Base-by-base conservation (phyloP, 2,329 filamentous ascomycete genomes). In the Pyricularia grisea region DNA sequence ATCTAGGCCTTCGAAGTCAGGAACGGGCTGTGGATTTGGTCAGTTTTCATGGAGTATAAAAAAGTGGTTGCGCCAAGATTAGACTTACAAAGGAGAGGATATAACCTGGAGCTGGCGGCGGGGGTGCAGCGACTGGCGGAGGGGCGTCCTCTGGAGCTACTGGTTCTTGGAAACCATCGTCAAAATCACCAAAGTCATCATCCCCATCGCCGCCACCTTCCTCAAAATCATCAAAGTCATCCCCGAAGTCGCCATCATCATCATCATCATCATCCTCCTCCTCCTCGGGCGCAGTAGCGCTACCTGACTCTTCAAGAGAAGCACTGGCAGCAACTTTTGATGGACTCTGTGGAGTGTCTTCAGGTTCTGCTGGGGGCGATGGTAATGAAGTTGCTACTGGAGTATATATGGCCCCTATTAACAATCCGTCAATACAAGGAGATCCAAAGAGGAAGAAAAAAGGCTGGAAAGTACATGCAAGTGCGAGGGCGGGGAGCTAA, bases 151-250 rank as follows among this genome's bases (percentile, higher is more conserved):
- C 76, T 70, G 79, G 78, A 65, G 75, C 70, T 70, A 78, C 75
- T 66, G 85, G 77, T 76, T 87, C 82, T 74, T 92, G 85, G 76
- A 92, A 92, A 55, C 84, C 88, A 73, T 90, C 90, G 75, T 91
- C 89, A 78, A 92, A 93, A 74, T 92, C 90, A 74, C 88, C 87
- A 79, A 90, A 89, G 30, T 81, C 82, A 65, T 81, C 82, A 9
- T 80, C 80, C 64, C 80, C 82, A 65, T 81, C 82, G 11, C 80
- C 81, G 64, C 80, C 84, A 66, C 85, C 86, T 74, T 88, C 86
- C 74, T 87, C 85, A 72, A 89, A 88, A 71, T 88, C 86, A 75
- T 89, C 86, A 78, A 87, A 85, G 71, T 88, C 86, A 73, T 88
- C 85, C 27, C 83, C 85, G 75, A 86, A 87, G 61, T 83, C 84